Evolutionary conservation across 495 filamentous ascomycete species (phyloP).

Genomic region (Aspergillus avenaceus): DNA sequence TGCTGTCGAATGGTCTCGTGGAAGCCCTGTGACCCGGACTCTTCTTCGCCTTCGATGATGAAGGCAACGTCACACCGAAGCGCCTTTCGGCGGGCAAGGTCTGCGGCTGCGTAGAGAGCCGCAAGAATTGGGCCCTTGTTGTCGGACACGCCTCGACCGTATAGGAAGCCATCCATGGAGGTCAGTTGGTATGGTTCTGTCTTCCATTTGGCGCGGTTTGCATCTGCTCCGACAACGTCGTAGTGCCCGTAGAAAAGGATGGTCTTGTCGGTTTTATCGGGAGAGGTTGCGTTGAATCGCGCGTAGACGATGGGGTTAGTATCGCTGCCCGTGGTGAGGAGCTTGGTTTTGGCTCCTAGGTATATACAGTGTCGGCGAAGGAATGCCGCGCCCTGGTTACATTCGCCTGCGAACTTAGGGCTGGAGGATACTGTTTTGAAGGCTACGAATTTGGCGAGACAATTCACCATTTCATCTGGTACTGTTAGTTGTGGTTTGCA

Average conservation of each 20-base stretch:
- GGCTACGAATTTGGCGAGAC: constrained; percentile 77
- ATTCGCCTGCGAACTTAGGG: constrained; percentile 79
- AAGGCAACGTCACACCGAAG: constrained; percentile 87
- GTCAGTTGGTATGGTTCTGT: constrained; percentile 80
- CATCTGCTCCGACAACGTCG: constrained; percentile 93
- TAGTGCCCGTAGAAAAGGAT: constrained; percentile 98
- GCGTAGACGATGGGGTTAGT: constrained; percentile 90
- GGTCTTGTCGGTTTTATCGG: constrained; percentile 65
- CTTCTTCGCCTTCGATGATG: constrained; percentile 94
- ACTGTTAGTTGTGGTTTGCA: constrained; percentile 1
- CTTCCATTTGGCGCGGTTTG: constrained; percentile 71
- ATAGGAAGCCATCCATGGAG: constrained; percentile 87
- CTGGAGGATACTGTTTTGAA: constrained; percentile 88
- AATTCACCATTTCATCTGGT: constrained; percentile 74
- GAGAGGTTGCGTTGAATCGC: constrained; percentile 63
- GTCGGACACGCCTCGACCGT: constrained; percentile 94
- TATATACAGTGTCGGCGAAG: constrained; percentile 85
- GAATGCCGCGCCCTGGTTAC: constrained; percentile 86
- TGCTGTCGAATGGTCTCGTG: constrained; percentile 69
- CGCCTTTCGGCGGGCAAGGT: constrained; percentile 70
- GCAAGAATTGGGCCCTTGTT: constrained; percentile 96
- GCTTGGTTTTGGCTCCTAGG: constrained; percentile 81
- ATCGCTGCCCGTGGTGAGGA: constrained; percentile 68
- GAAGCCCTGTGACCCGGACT: constrained; percentile 89
- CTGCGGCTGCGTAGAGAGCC: constrained; percentile 86